Percentiles rank a stretch among this genome's conserved stretches.
These are phyloP conservation scores for Curvularia eragrostidis DNA, from an alignment of 2,329 filamentous ascomycete species.

Conservation along the genomic window DNA sequence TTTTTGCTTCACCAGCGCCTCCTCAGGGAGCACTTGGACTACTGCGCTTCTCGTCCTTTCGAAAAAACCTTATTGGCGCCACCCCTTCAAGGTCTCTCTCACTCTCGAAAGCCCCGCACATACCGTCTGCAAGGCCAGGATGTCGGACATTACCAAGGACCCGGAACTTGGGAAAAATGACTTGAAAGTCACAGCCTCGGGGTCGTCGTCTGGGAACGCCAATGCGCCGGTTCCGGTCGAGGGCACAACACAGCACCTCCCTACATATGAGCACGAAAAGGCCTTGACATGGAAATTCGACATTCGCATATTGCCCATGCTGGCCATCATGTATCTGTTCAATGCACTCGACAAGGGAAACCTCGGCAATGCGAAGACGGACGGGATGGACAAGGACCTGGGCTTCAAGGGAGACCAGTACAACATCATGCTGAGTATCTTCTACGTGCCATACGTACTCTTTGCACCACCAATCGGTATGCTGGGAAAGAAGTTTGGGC, in stretches of 20 bases:
- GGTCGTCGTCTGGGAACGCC: slow-evolving; percentile 30
- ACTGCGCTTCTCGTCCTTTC: background rate
- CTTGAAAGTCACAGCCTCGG: slow-evolving; percentile 38
- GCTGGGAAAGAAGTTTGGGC: slow-evolving; percentile 72
- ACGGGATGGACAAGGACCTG: slow-evolving; percentile 59
- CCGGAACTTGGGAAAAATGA: slow-evolving; percentile 40
- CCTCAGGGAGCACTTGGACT: slow-evolving; percentile 1
- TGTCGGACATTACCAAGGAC: slow-evolving; percentile 34
- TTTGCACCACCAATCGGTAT: slow-evolving; percentile 71
- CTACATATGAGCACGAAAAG: slow-evolving; percentile 47
- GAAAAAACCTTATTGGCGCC: background rate
- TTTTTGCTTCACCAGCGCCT: background rate
- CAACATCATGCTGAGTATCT: slow-evolving; percentile 71
- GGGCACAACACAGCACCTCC: slow-evolving; percentile 43
- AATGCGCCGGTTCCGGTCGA: slow-evolving; percentile 32
- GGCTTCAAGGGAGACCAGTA: slow-evolving; percentile 69
- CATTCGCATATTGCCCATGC: slow-evolving; percentile 61
- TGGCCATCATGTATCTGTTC: slow-evolving; percentile 67
- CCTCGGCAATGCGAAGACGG: slow-evolving; percentile 55
- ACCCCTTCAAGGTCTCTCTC: background rate
- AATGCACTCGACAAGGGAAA: slow-evolving; percentile 51
- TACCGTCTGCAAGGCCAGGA: slow-evolving; percentile 10
- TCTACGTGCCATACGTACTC: slow-evolving; percentile 77
- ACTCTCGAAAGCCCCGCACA: background rate
- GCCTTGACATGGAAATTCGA: slow-evolving; percentile 63